Percentiles rank a stretch among this genome's conserved stretches.
These are phyloP conservation scores for Rhodotorula mucilaginosa DNA, from an alignment of 1,284 basidiomycete species.

Conservation along the genomic window DNA sequence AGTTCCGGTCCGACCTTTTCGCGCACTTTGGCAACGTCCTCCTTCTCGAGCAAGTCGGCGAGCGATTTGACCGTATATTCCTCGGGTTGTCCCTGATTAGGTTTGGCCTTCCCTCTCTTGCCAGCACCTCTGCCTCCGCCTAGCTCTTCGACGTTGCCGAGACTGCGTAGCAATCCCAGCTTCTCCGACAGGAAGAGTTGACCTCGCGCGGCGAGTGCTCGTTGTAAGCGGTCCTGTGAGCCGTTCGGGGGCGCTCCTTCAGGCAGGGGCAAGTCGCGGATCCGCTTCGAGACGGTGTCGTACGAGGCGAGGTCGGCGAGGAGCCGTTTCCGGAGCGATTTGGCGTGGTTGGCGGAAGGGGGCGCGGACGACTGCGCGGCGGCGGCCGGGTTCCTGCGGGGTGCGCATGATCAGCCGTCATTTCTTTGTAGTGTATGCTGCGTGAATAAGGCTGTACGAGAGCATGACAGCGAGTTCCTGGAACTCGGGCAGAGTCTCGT, in stretches of 20 bases:
- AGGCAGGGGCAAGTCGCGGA: constrained; percentile 62
- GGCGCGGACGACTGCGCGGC: not conserved
- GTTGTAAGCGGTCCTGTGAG: constrained; percentile 78
- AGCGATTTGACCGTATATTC: constrained; percentile 28
- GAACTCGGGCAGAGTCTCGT: constrained; percentile 65
- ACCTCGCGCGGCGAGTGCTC: constrained; percentile 73
- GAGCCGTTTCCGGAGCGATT: constrained; percentile 41
- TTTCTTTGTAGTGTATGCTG: too few species aligned
- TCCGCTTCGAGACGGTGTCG: constrained; percentile 80
- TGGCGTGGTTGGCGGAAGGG: constrained; percentile 16
- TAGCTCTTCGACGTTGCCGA: constrained; percentile 38
- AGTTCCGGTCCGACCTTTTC: constrained; percentile 25
- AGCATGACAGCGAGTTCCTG: constrained; percentile 64
- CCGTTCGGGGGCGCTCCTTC: constrained; percentile 57
- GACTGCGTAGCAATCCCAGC: constrained; percentile 73
- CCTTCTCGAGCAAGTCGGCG: constrained; percentile 27
- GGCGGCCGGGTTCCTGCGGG: constrained; percentile 11
- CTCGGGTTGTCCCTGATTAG: not conserved
- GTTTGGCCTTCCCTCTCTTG: constrained; percentile 1
- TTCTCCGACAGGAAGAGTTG: constrained; percentile 82
- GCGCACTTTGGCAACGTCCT: constrained; percentile 17
- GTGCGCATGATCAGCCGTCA: too few species aligned
- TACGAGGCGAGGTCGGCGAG: constrained; percentile 55
- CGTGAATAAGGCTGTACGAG: too few species aligned
- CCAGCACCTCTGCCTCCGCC: constrained; percentile 6